A percentile compares a stretch with the other conserved stretches of the same genome.
Evolutionary conservation across 2,329 filamentous ascomycete species (phyloP).

Genomic region (Teratosphaeria destructans): DNA sequence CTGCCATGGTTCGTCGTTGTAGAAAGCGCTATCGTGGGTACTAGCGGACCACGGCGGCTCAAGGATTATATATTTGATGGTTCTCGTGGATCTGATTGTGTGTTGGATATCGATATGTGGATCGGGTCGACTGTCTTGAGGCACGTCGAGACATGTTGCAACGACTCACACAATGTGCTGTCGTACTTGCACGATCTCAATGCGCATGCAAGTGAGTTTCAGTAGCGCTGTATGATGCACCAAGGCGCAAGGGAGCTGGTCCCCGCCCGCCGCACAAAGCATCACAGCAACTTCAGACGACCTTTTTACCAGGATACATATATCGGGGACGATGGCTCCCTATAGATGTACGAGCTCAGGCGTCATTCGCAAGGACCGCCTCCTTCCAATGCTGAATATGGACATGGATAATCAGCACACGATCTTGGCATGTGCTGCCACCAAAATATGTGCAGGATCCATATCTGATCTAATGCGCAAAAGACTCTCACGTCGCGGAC

Average conservation of each 20-base stretch:
- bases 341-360: too few species aligned
- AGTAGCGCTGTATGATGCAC: not conserved
- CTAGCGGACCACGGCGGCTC: not conserved
- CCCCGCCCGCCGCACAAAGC: not conserved
- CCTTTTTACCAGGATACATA: not conserved
- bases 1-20: not conserved
- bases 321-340: too few species aligned
- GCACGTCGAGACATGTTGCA: not conserved
- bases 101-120: not conserved
- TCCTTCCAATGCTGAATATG: too few species aligned
- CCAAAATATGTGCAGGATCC: not conserved
- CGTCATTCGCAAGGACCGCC: too few species aligned
- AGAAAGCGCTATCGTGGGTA: not conserved
- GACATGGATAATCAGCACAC: too few species aligned
- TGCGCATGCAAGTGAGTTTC: not conserved
- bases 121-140: not conserved
- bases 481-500: slow-evolving; percentile 5
- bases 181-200: not conserved
- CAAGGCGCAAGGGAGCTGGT: not conserved
- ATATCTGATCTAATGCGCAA: not conserved
- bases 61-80: not conserved
- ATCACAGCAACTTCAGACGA: not conserved
- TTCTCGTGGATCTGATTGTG: not conserved
- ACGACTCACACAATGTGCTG: not conserved
- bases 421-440: not conserved